Evolutionary conservation across 2,329 filamentous ascomycete species (phyloP).

Genomic region (Talaromyces pinophilus): DNA sequence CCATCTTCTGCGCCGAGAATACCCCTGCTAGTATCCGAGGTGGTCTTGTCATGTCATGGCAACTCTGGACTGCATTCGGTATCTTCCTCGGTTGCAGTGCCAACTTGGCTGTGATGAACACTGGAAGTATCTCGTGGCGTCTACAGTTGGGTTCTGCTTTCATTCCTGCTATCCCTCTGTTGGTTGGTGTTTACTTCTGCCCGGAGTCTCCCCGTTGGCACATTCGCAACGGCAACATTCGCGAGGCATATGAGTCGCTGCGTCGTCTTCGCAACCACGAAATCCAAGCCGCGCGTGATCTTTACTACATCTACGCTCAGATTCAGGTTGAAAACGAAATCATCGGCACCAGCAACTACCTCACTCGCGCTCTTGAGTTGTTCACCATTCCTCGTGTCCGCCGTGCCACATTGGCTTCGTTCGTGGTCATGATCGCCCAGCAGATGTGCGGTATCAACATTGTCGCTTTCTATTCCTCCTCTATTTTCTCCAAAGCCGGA

Average conservation of each 20-base stretch:
- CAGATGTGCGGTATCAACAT: constrained; percentile 74
- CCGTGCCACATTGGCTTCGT: constrained; percentile 71
- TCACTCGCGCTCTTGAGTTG: constrained; percentile 59
- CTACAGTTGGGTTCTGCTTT: constrained; percentile 66
- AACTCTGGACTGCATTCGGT: constrained; percentile 59
- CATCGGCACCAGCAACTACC: constrained; percentile 55
- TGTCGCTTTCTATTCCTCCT: constrained; percentile 73
- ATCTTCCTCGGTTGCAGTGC: constrained; percentile 68
- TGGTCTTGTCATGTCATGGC: constrained; percentile 59
- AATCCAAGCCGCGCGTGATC: constrained; percentile 62
- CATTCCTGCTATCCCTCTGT: constrained; percentile 63
- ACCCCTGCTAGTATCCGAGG: constrained; percentile 58
- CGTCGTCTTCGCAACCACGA: constrained; percentile 58
- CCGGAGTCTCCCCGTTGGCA: constrained; percentile 68
- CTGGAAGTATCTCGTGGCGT: constrained; percentile 62
- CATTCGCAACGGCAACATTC: constrained; percentile 63
- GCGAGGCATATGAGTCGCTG: constrained; percentile 62
- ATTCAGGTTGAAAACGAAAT: constrained; percentile 50
- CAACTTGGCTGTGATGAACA: constrained; percentile 64
- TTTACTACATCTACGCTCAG: constrained; percentile 62
- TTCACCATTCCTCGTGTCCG: constrained; percentile 53
- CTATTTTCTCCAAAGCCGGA: constrained; percentile 57
- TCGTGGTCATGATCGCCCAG: constrained; percentile 76
- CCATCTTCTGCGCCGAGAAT: constrained; percentile 59
- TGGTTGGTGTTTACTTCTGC: constrained; percentile 61